phyloP scores from a whole-genome alignment of 352 stramenopile species.

The Globisporangium cylindrosporum region DNA sequence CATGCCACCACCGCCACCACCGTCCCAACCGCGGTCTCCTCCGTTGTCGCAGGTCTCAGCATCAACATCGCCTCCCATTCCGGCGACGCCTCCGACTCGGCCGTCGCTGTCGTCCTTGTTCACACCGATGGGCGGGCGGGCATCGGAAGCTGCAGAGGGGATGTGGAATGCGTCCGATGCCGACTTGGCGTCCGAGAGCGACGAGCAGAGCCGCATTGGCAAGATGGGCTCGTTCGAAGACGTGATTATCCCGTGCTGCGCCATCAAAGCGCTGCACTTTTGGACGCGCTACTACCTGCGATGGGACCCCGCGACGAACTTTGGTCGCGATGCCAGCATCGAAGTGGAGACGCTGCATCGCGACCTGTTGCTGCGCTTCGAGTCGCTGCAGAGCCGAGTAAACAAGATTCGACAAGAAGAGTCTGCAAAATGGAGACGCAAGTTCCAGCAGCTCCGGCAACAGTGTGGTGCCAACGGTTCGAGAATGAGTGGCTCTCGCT shows the following conservation, averaged over 20 bases:
- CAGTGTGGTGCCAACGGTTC: conserved; percentile 12
- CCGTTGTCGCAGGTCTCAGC: conserved; percentile 5
- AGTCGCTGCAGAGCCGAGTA: conserved; percentile 28
- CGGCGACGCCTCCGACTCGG: conserved; percentile 13
- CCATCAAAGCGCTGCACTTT: conserved; percentile 68
- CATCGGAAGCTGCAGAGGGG: conserved; percentile 23
- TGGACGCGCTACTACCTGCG: conserved; percentile 82
- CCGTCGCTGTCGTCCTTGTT: conserved; percentile 41
- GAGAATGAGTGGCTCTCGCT: conserved; percentile 1
- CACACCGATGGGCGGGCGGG: conserved; percentile 25
- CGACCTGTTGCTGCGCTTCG: conserved; percentile 37
- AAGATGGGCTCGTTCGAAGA: conserved; percentile 40
- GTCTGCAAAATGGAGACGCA: conserved; percentile 28
- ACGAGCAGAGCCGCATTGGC: conserved; percentile 34
- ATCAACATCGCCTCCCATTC: conserved; percentile 2
- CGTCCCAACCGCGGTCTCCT: conserved; percentile 18
- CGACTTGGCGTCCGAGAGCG: conserved; percentile 33
- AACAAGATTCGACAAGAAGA: conserved; percentile 27
- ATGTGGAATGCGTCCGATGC: conserved; percentile 31
- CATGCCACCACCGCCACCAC: not conserved
- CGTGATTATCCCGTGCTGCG: conserved; percentile 65
- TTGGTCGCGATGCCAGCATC: conserved; percentile 55
- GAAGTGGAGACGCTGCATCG: conserved; percentile 59
- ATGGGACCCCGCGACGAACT: conserved; percentile 60
- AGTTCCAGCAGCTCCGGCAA: conserved; percentile 17